Conservation (phyloP, 1,284 basidiomycete genomes). For the Sphaerobolus stellatus region DNA sequence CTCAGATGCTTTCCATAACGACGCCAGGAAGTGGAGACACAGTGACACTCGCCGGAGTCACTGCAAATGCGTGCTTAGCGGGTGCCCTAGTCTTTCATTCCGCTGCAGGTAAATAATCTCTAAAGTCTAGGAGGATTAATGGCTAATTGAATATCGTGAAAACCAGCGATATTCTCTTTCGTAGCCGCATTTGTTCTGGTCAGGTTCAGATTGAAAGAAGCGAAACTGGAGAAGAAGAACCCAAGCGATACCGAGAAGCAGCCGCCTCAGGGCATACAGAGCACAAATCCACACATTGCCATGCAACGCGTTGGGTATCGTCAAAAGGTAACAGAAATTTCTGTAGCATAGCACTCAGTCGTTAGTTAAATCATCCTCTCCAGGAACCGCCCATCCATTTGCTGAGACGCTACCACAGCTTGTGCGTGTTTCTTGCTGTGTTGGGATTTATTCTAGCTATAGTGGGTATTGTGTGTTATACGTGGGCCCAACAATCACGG, state of each 20-base stretch:
- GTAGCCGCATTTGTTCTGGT: conserved; percentile 57
- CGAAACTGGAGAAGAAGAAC: conserved; percentile 39
- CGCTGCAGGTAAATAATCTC: conserved; percentile 43
- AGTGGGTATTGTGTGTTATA: conserved; percentile 48
- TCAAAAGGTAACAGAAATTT: neutral
- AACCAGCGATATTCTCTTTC: conserved; percentile 56
- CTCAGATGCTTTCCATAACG: conserved; percentile 47
- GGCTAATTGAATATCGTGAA: neutral
- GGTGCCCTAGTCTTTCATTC: conserved; percentile 54
- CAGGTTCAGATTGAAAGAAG: conserved; percentile 52
- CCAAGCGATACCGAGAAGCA: too few relatives aligned
- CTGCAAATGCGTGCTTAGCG: conserved; percentile 47
- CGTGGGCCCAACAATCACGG: conserved; percentile 47
- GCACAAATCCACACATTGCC: conserved; percentile 6
- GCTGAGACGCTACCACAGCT: conserved; percentile 46
- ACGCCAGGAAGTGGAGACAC: conserved; percentile 25
- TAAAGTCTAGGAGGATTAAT: neutral
- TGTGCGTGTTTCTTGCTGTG: conserved; percentile 49
- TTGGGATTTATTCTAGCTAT: conserved; percentile 53
- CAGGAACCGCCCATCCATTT: conserved; percentile 47
- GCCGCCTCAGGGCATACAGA: conserved; percentile 4
- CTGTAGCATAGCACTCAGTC: neutral
- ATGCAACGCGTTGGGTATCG: conserved; percentile 11
- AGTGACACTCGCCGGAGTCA: conserved; percentile 25
- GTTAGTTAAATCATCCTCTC: conserved; percentile 14